Conservation (phyloP, 2,329 filamentous ascomycete genomes). For the Lachnellula subtilissima region DNA sequence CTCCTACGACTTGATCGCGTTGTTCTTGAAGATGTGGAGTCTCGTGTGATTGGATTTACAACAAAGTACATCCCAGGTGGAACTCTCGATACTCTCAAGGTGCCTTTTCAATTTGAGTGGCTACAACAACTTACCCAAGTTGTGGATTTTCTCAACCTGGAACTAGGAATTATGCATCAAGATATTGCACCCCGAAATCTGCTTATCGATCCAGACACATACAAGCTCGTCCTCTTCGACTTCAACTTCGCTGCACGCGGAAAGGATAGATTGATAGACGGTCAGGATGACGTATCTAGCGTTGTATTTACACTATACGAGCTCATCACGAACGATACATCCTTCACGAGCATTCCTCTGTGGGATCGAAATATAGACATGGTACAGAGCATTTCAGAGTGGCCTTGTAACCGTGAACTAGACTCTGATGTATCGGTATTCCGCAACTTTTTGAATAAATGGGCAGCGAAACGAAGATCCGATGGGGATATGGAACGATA, state of each 20-base stretch:
- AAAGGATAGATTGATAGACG: slow-evolving; percentile 5
- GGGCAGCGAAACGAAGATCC: slow-evolving; percentile 12
- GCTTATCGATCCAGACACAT: slow-evolving; percentile 32
- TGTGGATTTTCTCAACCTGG: slow-evolving; percentile 37
- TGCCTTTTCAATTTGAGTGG: slow-evolving; percentile 35
- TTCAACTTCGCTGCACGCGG: slow-evolving; percentile 23
- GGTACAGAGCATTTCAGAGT: slow-evolving; percentile 15
- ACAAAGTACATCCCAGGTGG: slow-evolving; percentile 33
- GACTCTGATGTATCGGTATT: slow-evolving; percentile 12
- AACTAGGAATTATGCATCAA: slow-evolving; percentile 36
- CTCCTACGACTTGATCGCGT: slow-evolving; percentile 35
- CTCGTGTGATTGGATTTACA: slow-evolving; percentile 36
- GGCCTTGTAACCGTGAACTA: slow-evolving; percentile 10
- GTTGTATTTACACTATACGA: slow-evolving; percentile 20
- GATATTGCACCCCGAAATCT: slow-evolving; percentile 37
- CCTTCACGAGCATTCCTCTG: slow-evolving; percentile 3
- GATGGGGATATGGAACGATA: slow-evolving; percentile 10
- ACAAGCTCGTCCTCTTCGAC: slow-evolving; percentile 35
- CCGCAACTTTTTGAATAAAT: slow-evolving; percentile 14
- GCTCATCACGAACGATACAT: slow-evolving; percentile 15
- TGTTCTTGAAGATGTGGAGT: slow-evolving; percentile 33
- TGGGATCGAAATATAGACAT: slow-evolving; percentile 14
- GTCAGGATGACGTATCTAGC: slow-evolving; percentile 27
- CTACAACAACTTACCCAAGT: slow-evolving; percentile 34
- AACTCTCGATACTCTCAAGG: slow-evolving; percentile 28